Evolutionary conservation across 1,284 basidiomycete species (phyloP), one percentile per base, ranked within the genome.

Genomic region (Fomitopsis betulina): DNA sequence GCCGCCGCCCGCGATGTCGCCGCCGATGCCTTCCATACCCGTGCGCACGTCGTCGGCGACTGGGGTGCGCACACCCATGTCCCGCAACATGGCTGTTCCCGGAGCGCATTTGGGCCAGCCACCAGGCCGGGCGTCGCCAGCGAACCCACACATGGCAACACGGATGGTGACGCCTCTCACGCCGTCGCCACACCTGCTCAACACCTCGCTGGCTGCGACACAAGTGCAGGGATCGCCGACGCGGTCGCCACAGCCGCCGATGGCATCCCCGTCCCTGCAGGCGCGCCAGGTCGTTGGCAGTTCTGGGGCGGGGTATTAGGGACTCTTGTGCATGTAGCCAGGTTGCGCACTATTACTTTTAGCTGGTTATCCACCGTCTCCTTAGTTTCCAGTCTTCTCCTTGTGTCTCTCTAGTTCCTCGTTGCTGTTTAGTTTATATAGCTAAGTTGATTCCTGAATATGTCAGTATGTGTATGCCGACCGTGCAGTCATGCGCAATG

Each of bases 171-270:
- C 67, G 8, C 71, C 74, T 4, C 78, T 77, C 59, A 73, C 79
- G 0, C 74, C 82, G 60, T 83, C 85, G 2, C 84, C 84, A 1
- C 82, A 80, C 60, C 65, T 81, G 60, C 81, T 83, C 52, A 79
- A 75, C 61, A 76, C 82, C 15, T 79, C 81, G 2, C 77, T 84
- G 3, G 71, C 68, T 0, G 69, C 69, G 10, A 63, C 72, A 43
- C 76, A 82, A 45, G 66, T 76, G 13, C 80, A 84, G 53, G 75
- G 78, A 56, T 84, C 84, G 7, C 83, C 85, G 2, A 79, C 84
- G 1, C 77, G 83, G 23, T 73, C 80, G 21, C 75, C 81, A 5
- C 78, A 84, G 61, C 79, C 83, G 5, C 79, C 83, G 37, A 78
- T 83, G 50, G 62, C 66, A n/a, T 63, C 62, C 13, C 85, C 86